Evolutionary conservation across 345 rosid genomes (phyloP).

Genomic region (Ceriops decandra): DNA sequence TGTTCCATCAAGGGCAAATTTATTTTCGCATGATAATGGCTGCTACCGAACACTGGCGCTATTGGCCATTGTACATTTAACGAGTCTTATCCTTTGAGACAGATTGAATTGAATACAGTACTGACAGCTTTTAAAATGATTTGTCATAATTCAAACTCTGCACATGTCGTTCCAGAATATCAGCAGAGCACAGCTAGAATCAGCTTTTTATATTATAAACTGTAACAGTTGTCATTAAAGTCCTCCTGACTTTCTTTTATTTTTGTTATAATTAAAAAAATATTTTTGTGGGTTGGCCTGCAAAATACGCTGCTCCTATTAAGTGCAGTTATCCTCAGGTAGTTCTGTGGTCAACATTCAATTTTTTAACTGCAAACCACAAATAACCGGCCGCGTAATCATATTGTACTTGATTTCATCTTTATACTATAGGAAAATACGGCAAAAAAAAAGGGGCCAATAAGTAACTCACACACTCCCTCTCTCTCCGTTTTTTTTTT

Average conservation of each 20-base stretch:
- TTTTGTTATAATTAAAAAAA: no score
- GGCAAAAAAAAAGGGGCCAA: no score
- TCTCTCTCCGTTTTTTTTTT: no score
- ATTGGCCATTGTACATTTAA: slow-evolving; percentile 19
- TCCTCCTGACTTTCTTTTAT: not conserved
- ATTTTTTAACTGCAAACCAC: not conserved
- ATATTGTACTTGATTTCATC: no score
- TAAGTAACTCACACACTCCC: no score
- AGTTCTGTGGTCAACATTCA: no score
- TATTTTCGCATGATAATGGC: slow-evolving; percentile 11
- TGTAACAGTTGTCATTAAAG: slow-evolving; percentile 5
- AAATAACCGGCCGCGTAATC: not conserved
- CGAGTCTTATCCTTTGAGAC: slow-evolving; percentile 17
- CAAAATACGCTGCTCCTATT: no score
- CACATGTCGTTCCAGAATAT: not conserved
- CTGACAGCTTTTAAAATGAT: slow-evolving; percentile 22
- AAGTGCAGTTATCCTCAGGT: no score
- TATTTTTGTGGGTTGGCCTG: no score
- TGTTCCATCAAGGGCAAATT: not conserved
- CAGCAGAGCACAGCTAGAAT: not conserved
- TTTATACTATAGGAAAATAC: no score
- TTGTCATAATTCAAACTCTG: not conserved
- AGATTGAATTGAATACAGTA: slow-evolving; percentile 17
- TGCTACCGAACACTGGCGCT: slow-evolving; percentile 15
- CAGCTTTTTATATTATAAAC: slow-evolving; percentile 1